These are phyloP conservation scores for Diospyros lotus DNA, from an alignment of 148 eudicot species.

Conservation along the genomic window DNA sequence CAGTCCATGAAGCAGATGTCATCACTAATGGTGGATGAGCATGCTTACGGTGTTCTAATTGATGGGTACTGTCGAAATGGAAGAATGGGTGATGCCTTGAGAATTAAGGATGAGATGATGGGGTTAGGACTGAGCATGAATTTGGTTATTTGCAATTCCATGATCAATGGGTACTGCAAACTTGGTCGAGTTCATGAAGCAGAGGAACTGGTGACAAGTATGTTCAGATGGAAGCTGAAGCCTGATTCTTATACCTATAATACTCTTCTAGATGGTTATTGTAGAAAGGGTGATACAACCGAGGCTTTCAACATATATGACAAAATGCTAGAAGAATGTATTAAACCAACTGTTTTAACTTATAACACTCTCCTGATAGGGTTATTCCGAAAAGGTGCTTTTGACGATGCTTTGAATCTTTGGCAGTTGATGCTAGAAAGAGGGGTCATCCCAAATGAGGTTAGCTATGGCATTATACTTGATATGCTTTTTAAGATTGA, in stretches of 20 bases:
- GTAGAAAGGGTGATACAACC: constrained; percentile 38
- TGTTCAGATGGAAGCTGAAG: constrained; percentile 56
- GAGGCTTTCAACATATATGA: constrained; percentile 59
- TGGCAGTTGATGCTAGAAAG: constrained; percentile 50
- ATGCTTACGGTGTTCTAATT: constrained; percentile 53
- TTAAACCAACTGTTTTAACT: constrained; percentile 48
- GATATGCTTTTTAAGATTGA: constrained; percentile 57
- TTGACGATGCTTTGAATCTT: constrained; percentile 39
- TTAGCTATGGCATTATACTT: constrained; percentile 68
- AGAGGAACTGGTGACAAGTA: constrained; percentile 29
- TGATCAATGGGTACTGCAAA: constrained; percentile 84
- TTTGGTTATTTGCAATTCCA: constrained; percentile 53
- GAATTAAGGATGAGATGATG: constrained; percentile 60
- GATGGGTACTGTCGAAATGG: constrained; percentile 65
- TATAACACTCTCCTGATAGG: constrained; percentile 80
- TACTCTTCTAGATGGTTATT: constrained; percentile 69
- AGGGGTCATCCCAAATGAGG: constrained; percentile 51
- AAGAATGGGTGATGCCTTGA: constrained; percentile 57
- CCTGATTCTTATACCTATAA: constrained; percentile 81
- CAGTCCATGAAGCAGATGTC: constrained; percentile 39
- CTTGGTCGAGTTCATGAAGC: constrained; percentile 55
- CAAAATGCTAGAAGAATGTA: constrained; percentile 47
- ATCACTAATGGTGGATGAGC: constrained; percentile 38
- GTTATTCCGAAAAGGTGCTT: constrained; percentile 44
- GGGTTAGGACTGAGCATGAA: constrained; percentile 54